Percentiles rank a stretch among this genome's conserved stretches.
These are phyloP conservation scores for Iris pallida DNA, from an alignment of 116 monocot species.

Conservation along the genomic window DNA sequence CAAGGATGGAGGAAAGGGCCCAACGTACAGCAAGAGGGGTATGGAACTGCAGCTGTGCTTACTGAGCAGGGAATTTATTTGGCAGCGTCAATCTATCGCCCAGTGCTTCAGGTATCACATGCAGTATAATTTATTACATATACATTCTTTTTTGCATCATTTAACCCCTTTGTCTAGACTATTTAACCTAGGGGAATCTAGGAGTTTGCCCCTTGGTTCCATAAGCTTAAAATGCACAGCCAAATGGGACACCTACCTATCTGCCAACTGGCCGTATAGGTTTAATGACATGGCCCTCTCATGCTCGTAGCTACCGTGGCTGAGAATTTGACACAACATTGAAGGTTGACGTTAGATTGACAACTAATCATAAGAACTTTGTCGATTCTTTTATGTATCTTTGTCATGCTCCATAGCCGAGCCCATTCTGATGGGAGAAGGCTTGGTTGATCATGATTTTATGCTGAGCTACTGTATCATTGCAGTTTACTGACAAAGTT, in stretches of 20 bases:
- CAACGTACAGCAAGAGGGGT: constrained; percentile 84
- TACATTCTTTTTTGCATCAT: constrained; percentile 1
- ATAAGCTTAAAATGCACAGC: too few species aligned
- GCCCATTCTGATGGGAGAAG: not conserved
- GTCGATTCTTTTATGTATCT: not conserved
- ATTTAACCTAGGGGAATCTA: too few species aligned
- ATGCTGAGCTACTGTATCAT: constrained; percentile 5
- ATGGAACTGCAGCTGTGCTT: constrained; percentile 83
- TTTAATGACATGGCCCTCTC: too few species aligned
- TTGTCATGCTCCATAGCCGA: not conserved
- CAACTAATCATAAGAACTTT: not conserved
- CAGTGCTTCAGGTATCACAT: constrained; percentile 77
- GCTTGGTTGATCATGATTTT: not conserved
- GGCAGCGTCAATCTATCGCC: constrained; percentile 95
- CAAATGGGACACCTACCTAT: too few species aligned
- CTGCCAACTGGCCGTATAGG: too few species aligned
- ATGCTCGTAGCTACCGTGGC: too few species aligned
- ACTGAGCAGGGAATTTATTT: constrained; percentile 95
- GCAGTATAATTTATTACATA: not conserved
- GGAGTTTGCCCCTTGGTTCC: too few species aligned
- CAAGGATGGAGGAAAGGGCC: constrained; percentile 85
- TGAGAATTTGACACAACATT: too few species aligned
- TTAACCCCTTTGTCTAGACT: too few species aligned
- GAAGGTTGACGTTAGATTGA: too few species aligned
- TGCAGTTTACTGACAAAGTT: constrained; percentile 94